Conservation (phyloP, 371 early-diverging fungal genomes). For the Mortierella sp. region DNA sequence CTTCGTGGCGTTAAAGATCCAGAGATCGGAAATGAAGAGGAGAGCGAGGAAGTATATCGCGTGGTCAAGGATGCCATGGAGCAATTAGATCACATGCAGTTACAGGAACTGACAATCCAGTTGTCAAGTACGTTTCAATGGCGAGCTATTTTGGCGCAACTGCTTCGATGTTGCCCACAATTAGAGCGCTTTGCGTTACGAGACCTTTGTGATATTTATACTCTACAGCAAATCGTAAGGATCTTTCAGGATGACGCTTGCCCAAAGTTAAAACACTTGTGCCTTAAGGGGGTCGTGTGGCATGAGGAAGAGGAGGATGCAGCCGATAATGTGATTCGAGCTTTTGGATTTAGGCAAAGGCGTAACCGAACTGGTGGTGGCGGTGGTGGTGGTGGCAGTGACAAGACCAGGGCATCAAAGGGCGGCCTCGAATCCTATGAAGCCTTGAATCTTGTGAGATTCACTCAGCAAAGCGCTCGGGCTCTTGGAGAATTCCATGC, state of each 20-base stretch:
- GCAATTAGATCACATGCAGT: background rate
- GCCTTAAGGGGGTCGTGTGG: background rate
- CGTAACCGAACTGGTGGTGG: background rate
- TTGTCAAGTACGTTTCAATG: background rate
- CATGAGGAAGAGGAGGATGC: background rate
- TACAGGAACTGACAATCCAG: background rate
- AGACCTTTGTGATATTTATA: background rate
- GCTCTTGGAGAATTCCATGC: background rate
- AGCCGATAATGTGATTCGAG: background rate
- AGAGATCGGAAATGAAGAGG: background rate
- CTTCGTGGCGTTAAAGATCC: background rate
- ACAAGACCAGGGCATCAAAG: background rate
- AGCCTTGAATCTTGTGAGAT: background rate
- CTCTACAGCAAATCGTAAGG: background rate
- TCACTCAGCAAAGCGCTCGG: background rate
- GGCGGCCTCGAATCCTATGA: background rate
- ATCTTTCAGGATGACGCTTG: background rate
- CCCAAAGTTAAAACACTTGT: no score
- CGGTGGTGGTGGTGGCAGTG: background rate
- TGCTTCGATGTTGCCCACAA: slow-evolving; percentile 2
- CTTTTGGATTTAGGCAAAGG: background rate
- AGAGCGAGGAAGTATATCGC: background rate
- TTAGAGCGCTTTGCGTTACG: background rate
- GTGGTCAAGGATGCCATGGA: background rate
- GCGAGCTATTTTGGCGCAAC: background rate